Evolutionary conservation across 1,139 yeast species (phyloP).

Genomic region (Trichomonascaceae sp.): DNA sequence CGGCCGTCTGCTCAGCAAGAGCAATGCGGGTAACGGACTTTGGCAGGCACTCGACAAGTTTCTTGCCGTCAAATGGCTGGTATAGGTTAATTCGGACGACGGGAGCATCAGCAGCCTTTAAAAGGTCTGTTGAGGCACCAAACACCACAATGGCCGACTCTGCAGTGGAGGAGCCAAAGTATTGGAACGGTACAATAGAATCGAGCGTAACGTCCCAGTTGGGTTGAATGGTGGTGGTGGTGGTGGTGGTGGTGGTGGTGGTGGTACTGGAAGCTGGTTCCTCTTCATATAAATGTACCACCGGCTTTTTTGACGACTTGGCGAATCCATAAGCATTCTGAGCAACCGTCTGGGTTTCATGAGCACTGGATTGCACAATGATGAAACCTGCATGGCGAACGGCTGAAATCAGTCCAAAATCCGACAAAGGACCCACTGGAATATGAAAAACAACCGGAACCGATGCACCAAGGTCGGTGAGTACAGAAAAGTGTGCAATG

Average conservation of each 20-base stretch:
- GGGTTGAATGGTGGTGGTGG: not conserved
- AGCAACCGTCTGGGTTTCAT: constrained; percentile 41
- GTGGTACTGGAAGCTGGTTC: constrained; percentile 3
- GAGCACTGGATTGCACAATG: constrained; percentile 46
- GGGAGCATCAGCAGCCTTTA: constrained; percentile 31
- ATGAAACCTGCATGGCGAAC: constrained; percentile 58
- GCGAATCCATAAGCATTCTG: constrained; percentile 48
- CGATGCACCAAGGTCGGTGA: no score
- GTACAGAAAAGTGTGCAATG: constrained; percentile 44
- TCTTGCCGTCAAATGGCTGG: constrained; percentile 53
- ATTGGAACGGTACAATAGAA: constrained; percentile 25
- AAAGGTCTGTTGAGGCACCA: constrained; percentile 41
- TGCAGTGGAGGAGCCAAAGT: constrained; percentile 30
- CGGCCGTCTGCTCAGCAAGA: constrained; percentile 47
- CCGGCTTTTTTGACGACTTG: constrained; percentile 36
- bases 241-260: not conserved
- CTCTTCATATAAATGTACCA: constrained; percentile 45
- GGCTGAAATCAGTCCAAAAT: constrained; percentile 53
- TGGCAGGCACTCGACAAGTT: constrained; percentile 43
- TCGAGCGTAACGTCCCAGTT: not conserved
- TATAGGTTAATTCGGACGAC: constrained; percentile 43
- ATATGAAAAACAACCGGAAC: constrained; percentile 48
- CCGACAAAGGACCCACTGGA: constrained; percentile 32
- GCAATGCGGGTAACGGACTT: constrained; percentile 43
- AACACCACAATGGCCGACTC: constrained; percentile 44